Conservation (phyloP, 164 flowering plant species). For the Dillenia suffruticosa region DNA sequence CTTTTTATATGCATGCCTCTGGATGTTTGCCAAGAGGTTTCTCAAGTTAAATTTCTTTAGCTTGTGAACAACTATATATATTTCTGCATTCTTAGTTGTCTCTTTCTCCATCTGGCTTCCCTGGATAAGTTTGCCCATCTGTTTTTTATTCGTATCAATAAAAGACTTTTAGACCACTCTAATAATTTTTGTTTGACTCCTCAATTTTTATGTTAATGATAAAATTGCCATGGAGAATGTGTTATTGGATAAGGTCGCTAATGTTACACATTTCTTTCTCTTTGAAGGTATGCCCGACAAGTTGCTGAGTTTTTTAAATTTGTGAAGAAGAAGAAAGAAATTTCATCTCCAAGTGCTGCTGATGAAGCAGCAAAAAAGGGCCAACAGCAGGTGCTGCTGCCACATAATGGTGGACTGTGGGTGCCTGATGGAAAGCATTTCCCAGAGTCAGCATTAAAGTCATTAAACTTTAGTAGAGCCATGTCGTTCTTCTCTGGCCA, state of each 20-base stretch:
- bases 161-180: too few species aligned
- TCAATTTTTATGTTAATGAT: too few species aligned
- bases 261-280: not conserved
- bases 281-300: conserved; percentile 88
- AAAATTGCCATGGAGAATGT: not conserved
- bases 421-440: conserved; percentile 51
- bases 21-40: too few species aligned
- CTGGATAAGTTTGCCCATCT: too few species aligned
- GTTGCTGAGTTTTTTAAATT: conserved; percentile 90
- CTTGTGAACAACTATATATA: too few species aligned
- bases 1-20: too few species aligned
- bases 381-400: conserved; percentile 43
- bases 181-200: too few species aligned
- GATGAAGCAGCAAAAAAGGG: conserved; percentile 15
- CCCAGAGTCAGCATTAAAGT: conserved; percentile 54
- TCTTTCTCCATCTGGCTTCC: too few species aligned
- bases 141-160: too few species aligned
- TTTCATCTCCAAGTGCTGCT: conserved; percentile 19
- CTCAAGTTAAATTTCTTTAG: too few species aligned
- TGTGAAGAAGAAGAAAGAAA: conserved; percentile 83
- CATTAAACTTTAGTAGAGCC: conserved; percentile 64
- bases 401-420: conserved; percentile 60
- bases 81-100: too few species aligned
- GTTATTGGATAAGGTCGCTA: not conserved
- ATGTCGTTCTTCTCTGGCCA: conserved; percentile 61